Evolutionary conservation across 495 filamentous ascomycete species (phyloP), one percentile per base, ranked within the genome.

Genomic region (Penicillium malachiteum): DNA sequence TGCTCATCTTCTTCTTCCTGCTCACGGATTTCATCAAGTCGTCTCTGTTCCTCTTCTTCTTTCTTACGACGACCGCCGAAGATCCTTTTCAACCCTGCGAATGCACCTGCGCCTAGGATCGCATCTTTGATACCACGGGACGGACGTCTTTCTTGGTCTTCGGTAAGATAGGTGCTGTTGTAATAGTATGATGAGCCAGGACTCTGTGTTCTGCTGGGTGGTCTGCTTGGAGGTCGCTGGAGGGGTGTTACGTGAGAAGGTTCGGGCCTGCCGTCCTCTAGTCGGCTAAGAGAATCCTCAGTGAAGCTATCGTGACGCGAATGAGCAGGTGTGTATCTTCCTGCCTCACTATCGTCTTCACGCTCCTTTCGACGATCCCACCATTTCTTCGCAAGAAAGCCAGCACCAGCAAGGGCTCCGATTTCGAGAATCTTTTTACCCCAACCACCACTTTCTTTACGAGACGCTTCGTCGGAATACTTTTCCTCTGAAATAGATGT

Each of bases 371-470:
- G 78, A 50, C 85, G 77, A 57, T 84, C 84, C 59, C 85, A 81
- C 53, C 85, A 78, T 38, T 75, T 86, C 62, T 84, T 87, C 10
- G 84, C 81, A 16, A 91, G 68, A 14, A 82, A 79, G 16, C 81
- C 83, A 38, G 80, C 87, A 21, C 87, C 91, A 10, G 85, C 68
- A 12, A 85, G 72, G 1, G 87, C 91, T 12, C 83, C 86, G 26
- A 84, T 80, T 52, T 83, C 85, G 8, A 92, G 62, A 0, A 94
- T 50, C 52, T 81, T 84, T 63, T 87, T 82, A 60, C 84, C 81
- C 71, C 86, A 81, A 11, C 85, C 79, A 37, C 65, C 59, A 2
- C 55, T 51, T 33, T 55, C 26, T 11, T 54, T 62, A 50, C 74
- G 65, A 43, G 76, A 65, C 18, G 52, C 59, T 42, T 78, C 76